These are phyloP conservation scores for Leishmania tarentolae DNA, from an alignment of 208 protist genomes.

Conservation along the genomic window DNA sequence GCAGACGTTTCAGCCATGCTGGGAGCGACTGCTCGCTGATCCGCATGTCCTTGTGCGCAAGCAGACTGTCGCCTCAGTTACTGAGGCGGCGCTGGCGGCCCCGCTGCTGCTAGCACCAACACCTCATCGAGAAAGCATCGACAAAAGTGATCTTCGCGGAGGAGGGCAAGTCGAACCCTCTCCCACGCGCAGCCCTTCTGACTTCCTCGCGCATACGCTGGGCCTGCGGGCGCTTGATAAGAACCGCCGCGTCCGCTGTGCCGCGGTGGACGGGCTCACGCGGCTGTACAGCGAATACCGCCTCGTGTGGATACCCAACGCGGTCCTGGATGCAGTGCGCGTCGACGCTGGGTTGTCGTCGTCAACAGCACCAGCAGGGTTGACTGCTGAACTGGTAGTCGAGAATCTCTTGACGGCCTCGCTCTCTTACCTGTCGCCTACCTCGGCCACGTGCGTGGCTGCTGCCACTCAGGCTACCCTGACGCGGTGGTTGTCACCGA, in stretches of 20 bases:
- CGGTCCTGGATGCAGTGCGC: conserved; percentile 44
- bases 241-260: conserved; percentile 56
- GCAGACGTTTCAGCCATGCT: conserved; percentile 33
- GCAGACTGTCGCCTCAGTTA: conserved; percentile 43
- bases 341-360: conserved; percentile 35
- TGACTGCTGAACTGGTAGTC: conserved; percentile 38
- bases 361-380: background rate
- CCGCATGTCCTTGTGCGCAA: conserved; percentile 53
- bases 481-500: conserved; percentile 4
- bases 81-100: conserved; percentile 34
- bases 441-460: background rate
- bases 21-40: conserved; percentile 49
- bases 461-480: background rate
- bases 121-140: background rate
- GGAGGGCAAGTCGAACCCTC: background rate
- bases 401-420: conserved; percentile 56
- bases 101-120: conserved; percentile 22
- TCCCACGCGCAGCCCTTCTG: background rate
- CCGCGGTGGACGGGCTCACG: conserved; percentile 54
- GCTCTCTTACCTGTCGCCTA: background rate
- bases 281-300: conserved; percentile 50
- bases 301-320: conserved; percentile 65
- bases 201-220: conserved; percentile 49
- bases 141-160: background rate
- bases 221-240: conserved; percentile 66